Base-by-base conservation (phyloP, 2,329 filamentous ascomycete species). In the Parascedosporium putredinis region DNA sequence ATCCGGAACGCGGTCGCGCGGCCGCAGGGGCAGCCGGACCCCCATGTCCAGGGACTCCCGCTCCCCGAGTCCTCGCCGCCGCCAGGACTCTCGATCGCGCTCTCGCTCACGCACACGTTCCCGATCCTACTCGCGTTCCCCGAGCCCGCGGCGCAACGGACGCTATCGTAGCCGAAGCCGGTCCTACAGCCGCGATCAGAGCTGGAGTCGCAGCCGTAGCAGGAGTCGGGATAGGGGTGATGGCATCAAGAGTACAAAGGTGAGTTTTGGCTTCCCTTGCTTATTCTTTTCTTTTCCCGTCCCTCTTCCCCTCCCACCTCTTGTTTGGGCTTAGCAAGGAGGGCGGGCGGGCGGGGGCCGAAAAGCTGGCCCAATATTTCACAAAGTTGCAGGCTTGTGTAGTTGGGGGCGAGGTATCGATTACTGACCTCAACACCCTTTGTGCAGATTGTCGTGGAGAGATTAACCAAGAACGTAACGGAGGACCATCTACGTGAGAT, bases 381-480 rank as follows among this genome's bases (percentile, higher is more conserved):
- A n/a, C n/a, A n/a, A n/a, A n/a, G n/a, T n/a, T n/a, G n/a, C n/a
- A n/a, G n/a, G n/a, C n/a, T n/a, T n/a, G n/a, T n/a, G n/a, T n/a
- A n/a, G n/a, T n/a, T n/a, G n/a, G n/a, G n/a, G n/a, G n/a, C n/a
- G n/a, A n/a, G n/a, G n/a, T n/a, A n/a, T n/a, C n/a, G n/a, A n/a
- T n/a, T n/a, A n/a, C n/a, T n/a, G n/a, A n/a, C n/a, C n/a, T n/a
- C n/a, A n/a, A n/a, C n/a, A n/a, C n/a, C n/a, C n/a, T n/a, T n/a
- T n/a, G 6, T 27, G 2, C 59, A 96, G 87, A 90, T 98, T 62
- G 88, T 98, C 16, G 86, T 98, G 44, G 93, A 98, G 67, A 90
- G 94, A 55, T 75, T 98, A 60, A 95, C 91, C 3, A 95, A 94
- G 66, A 97, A 95, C 60, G 84, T 98, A 58, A 94, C 87, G 52